Percentiles rank a stretch among this genome's conserved stretches.
phyloP scores from a whole-genome alignment of 169 alveolate genomes.

The Babesia bovis region DNA sequence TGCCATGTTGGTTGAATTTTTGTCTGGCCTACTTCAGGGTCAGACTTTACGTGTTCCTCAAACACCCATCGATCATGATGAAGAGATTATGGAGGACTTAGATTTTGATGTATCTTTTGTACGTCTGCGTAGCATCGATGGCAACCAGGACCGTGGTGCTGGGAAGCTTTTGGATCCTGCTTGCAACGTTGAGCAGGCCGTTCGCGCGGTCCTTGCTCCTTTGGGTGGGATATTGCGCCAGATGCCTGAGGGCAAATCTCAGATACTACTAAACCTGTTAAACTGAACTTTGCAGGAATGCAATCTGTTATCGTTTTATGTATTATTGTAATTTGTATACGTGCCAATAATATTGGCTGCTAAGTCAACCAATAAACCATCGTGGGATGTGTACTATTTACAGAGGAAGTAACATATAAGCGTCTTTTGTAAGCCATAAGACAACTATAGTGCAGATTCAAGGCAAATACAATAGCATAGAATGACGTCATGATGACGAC shows the following conservation, averaged over 20 bases:
- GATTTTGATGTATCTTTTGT: slow-evolving; percentile 62
- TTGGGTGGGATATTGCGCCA: slow-evolving; percentile 12
- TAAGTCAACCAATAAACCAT: too few relatives aligned
- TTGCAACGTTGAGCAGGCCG: slow-evolving; percentile 38
- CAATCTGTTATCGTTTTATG: neutral
- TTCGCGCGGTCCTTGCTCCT: slow-evolving; percentile 35
- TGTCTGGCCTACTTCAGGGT: slow-evolving; percentile 57
- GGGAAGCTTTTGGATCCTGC: slow-evolving; percentile 48
- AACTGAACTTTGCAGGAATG: slow-evolving; percentile 2
- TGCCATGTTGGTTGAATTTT: slow-evolving; percentile 30
- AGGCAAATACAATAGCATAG: too few relatives aligned
- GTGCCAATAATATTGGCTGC: too few relatives aligned
- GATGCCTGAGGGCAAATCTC: slow-evolving; percentile 18
- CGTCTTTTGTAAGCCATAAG: too few relatives aligned
- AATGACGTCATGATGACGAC: too few relatives aligned
- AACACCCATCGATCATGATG: slow-evolving; percentile 18
- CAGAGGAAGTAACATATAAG: too few relatives aligned
- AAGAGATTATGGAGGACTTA: slow-evolving; percentile 29
- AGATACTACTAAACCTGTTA: slow-evolving; percentile 21
- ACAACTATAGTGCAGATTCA: too few relatives aligned
- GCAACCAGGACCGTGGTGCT: slow-evolving; percentile 9
- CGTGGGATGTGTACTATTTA: too few relatives aligned
- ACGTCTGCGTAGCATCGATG: slow-evolving; percentile 45
- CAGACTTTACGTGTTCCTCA: slow-evolving; percentile 38
- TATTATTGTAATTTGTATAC: neutral